phyloP scores from a whole-genome alignment of 257 asterid genomes.

The Coffea eugenioides region DNA sequence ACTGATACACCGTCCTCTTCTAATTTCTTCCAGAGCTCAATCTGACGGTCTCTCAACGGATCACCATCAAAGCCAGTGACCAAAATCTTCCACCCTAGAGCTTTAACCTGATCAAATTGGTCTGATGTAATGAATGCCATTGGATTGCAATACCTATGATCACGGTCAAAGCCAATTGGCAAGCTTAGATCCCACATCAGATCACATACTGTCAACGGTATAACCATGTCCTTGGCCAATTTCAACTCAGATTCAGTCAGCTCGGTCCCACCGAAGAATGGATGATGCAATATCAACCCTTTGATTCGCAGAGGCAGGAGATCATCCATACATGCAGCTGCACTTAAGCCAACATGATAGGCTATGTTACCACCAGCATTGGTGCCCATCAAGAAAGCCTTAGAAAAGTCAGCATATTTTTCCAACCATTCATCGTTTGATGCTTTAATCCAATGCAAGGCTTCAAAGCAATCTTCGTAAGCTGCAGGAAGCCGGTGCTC shows the following conservation, averaged over 20 bases:
- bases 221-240: neutral
- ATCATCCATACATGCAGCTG: slow-evolving; percentile 14
- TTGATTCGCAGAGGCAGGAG: slow-evolving; percentile 35
- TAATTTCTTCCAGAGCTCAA: slow-evolving; percentile 17
- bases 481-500: slow-evolving; percentile 29
- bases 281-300: slow-evolving; percentile 49
- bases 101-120: slow-evolving; percentile 17
- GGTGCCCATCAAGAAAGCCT: slow-evolving; percentile 40
- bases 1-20: neutral
- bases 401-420: slow-evolving; percentile 35
- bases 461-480: slow-evolving; percentile 25
- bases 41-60: slow-evolving; percentile 39
- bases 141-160: too few species aligned
- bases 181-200: too few species aligned
- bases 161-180: too few species aligned
- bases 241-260: slow-evolving; percentile 45
- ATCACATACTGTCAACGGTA: too few species aligned
- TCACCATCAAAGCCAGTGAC: slow-evolving; percentile 30
- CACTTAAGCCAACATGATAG: slow-evolving; percentile 41
- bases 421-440: slow-evolving; percentile 33
- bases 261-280: slow-evolving; percentile 49
- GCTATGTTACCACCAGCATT: slow-evolving; percentile 58
- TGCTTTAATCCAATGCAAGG: too few species aligned
- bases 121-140: neutral
- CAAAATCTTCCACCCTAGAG: slow-evolving; percentile 4